These are phyloP conservation scores for Huntiella moniliformis DNA, from an alignment of 2,329 filamentous ascomycete species.

Conservation along the genomic window DNA sequence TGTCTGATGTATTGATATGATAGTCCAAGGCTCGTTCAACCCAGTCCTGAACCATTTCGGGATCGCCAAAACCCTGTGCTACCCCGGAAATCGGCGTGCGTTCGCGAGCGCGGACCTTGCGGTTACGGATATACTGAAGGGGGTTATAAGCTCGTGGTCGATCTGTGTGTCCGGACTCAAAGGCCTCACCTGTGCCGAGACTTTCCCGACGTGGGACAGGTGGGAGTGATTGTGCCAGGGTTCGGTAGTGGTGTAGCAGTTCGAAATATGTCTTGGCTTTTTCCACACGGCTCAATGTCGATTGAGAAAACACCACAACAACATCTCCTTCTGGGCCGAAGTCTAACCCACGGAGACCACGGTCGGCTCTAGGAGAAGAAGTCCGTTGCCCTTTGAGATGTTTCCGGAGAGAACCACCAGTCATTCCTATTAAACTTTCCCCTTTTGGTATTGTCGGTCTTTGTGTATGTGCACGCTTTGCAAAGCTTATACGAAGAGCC, in stretches of 20 bases:
- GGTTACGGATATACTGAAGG: slow-evolving; percentile 78
- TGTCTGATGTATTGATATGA: not conserved
- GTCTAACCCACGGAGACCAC: slow-evolving; percentile 18
- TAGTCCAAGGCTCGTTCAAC: slow-evolving; percentile 34
- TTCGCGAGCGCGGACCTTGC: slow-evolving; percentile 66
- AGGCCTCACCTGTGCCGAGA: slow-evolving; percentile 6
- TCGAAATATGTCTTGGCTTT: slow-evolving; percentile 76
- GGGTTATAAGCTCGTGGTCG: slow-evolving; percentile 60
- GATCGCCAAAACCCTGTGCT: slow-evolving; percentile 57
- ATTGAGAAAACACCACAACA: slow-evolving; percentile 47
- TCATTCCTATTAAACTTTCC: too few species aligned
- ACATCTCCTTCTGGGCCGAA: not conserved
- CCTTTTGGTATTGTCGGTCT: slow-evolving; percentile 16
- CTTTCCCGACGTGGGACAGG: slow-evolving; percentile 34
- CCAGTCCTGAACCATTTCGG: slow-evolving; percentile 55
- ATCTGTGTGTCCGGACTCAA: slow-evolving; percentile 18
- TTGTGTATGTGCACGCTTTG: slow-evolving; percentile 44
- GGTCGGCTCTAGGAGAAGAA: slow-evolving; percentile 36
- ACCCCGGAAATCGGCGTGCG: slow-evolving; percentile 56
- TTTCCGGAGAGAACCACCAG: slow-evolving; percentile 39
- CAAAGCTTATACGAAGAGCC: slow-evolving; percentile 75
- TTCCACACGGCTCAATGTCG: slow-evolving; percentile 63
- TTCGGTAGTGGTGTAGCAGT: slow-evolving; percentile 65
- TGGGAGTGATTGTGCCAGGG: slow-evolving; percentile 59
- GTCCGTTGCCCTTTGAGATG: slow-evolving; percentile 56